A percentile compares a stretch with the other conserved stretches of the same genome.
These are phyloP conservation scores for Bipolaris bicolor DNA, from an alignment of 2,329 filamentous ascomycete genomes.

Conservation along the genomic window DNA sequence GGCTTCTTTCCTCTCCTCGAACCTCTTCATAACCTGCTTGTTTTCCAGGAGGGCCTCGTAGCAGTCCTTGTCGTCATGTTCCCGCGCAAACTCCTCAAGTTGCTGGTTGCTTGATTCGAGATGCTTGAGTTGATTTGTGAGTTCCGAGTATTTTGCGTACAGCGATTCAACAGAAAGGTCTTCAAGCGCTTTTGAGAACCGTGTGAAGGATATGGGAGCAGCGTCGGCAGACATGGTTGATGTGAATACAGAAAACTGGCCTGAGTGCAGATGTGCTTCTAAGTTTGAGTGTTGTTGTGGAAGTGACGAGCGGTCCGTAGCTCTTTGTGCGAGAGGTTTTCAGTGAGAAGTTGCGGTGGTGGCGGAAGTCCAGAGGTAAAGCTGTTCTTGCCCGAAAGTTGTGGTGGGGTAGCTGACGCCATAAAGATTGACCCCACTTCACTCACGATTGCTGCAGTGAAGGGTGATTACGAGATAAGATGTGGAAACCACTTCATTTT, in stretches of 20 bases:
- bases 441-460: background rate
- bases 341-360: background rate
- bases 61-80: conserved; percentile 70
- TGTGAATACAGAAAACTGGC: background rate
- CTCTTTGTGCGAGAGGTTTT: background rate
- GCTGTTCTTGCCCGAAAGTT: background rate
- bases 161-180: conserved; percentile 70
- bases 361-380: background rate
- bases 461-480: no score
- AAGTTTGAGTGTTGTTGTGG: background rate
- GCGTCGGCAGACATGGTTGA: conserved; percentile 67
- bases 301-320: no score
- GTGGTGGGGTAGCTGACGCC: conserved; percentile 1
- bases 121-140: conserved; percentile 76
- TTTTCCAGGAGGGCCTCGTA: conserved; percentile 77
- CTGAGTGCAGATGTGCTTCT: background rate
- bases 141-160: conserved; percentile 75
- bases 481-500: no score
- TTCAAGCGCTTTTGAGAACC: conserved; percentile 71
- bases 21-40: conserved; percentile 69
- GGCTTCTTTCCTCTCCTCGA: conserved; percentile 69
- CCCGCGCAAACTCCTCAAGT: conserved; percentile 64
- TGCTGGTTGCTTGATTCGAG: conserved; percentile 76
- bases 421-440: background rate
- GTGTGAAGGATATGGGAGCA: conserved; percentile 64